phyloP scores from a whole-genome alignment of 208 protist species.

The Leptomonas seymouri region DNA sequence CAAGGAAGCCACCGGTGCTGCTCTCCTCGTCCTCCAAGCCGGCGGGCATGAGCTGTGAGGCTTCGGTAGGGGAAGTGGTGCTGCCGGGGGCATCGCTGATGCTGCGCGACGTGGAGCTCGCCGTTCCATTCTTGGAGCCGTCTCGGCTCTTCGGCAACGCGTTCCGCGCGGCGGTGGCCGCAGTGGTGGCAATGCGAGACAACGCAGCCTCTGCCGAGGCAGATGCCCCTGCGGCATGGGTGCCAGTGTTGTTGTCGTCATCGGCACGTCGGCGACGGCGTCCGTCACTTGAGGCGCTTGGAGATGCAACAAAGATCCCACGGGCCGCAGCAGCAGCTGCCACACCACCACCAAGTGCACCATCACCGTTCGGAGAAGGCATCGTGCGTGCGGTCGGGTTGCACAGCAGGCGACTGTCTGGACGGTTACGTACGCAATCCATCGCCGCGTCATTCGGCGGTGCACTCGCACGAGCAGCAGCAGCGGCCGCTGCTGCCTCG shows the following conservation, averaged over 20 bases:
- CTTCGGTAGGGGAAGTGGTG: conserved; percentile 20
- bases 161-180: neutral
- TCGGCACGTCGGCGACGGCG: neutral
- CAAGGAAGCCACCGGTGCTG: conserved; percentile 58
- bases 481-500: conserved; percentile 9
- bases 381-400: no score
- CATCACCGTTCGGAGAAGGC: no score
- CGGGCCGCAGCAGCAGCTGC: conserved; percentile 4
- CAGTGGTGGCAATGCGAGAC: conserved; percentile 1
- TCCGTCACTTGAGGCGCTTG: conserved; percentile 13
- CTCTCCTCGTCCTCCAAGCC: conserved; percentile 18
- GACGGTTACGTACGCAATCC: no score
- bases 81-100: conserved; percentile 4
- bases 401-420: conserved; percentile 10
- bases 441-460: conserved; percentile 1
- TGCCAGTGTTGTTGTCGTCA: neutral
- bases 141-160: neutral
- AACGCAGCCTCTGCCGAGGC: conserved; percentile 3
- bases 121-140: conserved; percentile 5
- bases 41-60: conserved; percentile 7
- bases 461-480: neutral
- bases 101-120: neutral
- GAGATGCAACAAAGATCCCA: conserved; percentile 26
- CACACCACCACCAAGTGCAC: neutral
- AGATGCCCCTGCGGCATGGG: neutral